These are phyloP conservation scores for Saccharum spontaneum DNA, from an alignment of 176 grass and related monocot genomes.

Conservation along the genomic window DNA sequence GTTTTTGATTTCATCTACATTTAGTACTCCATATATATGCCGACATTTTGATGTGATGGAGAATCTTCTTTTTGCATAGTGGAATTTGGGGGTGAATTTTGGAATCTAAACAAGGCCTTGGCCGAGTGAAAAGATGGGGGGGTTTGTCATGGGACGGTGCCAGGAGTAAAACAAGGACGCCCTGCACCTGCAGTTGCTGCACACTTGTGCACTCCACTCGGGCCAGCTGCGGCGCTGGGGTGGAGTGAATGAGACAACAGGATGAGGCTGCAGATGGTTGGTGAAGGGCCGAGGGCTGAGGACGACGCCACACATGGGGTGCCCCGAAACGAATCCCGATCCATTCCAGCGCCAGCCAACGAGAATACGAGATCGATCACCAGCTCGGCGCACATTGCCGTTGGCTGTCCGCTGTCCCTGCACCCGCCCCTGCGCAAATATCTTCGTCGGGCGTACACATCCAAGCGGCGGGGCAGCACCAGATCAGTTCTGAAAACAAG, in stretches of 20 bases:
- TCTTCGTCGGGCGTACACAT: not conserved
- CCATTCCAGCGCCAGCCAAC: conserved; percentile 5
- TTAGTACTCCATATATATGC: no score
- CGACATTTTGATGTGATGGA: no score
- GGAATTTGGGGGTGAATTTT: no score
- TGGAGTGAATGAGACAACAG: conserved; percentile 3
- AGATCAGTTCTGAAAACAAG: not conserved
- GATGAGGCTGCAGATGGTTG: not conserved
- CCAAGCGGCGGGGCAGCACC: not conserved
- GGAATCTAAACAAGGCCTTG: no score
- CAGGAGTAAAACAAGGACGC: not conserved
- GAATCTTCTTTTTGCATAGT: no score
- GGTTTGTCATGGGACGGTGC: not conserved
- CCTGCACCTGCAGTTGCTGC: no score
- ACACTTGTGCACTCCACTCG: no score
- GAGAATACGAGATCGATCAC: not conserved
- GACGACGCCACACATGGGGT: conserved; percentile 42
- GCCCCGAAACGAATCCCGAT: not conserved
- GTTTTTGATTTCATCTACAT: no score
- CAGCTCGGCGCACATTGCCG: not conserved
- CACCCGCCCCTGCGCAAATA: not conserved
- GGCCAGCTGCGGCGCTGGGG: not conserved
- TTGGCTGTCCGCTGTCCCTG: not conserved
- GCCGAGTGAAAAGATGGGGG: not conserved
- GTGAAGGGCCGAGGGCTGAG: not conserved